Evolutionary conservation across 129 eudicot species (phyloP), one percentile per base, ranked within the genome.

Genomic region (Ambrosia trifida): DNA sequence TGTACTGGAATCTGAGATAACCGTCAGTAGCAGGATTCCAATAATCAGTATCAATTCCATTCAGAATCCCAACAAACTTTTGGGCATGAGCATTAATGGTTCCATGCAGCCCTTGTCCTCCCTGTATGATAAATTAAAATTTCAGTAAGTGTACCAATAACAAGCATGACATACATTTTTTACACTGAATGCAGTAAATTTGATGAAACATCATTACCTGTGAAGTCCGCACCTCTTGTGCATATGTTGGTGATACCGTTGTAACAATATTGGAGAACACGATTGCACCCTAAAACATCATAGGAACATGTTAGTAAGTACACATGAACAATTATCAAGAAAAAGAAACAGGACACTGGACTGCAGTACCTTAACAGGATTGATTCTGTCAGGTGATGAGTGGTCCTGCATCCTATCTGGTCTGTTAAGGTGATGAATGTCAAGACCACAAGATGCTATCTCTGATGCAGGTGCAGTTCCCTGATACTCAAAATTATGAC

Each of bases 321-420:
- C 61, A 20, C 13, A 64, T 10, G 10, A 11, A 17, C 17, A n/a
- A 38, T 20, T 3, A 56, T 49, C 41, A 45, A 45, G 2, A 66
- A 54, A 53, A 17, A n/a, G 3, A 50, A 3, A 20, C 49, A 33
- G n/a, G 12, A 65, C 5, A 19, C 12, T 60, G 4, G 18, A 60
- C 13, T 24, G 38, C 57, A 12, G 49, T 75, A 94, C 99, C 96
- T 94, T 94, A 36, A 94, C 89, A 64, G 97, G 91, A 76, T 94
- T 94, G 54, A 94, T 66, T 80, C 88, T 86, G 65, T 90, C 91
- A 77, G 78, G 78, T 59, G 91, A 77, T 38, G 93, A 85, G 75
- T 87, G 79, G 76, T 94, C 97, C 77, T 94, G 99, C 99, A 94
- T 94, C 84, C 99, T 85, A 74, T 94, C 99, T 70, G 93, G 97